phyloP scores from a whole-genome alignment of 2,329 filamentous ascomycete genomes.

The Colletotrichum sp. region DNA sequence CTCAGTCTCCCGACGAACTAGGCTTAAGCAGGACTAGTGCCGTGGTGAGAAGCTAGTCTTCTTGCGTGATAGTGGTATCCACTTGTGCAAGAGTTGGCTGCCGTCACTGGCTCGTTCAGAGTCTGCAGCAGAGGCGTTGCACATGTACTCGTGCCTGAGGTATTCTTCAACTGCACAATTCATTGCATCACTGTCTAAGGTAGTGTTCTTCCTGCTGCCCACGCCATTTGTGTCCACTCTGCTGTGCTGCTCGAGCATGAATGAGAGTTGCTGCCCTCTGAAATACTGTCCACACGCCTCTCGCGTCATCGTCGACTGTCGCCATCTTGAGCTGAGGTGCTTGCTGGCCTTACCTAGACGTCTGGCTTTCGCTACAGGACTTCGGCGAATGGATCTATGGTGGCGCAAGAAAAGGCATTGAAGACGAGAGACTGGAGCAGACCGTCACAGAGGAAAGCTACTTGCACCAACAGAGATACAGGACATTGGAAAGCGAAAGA shows the following conservation, averaged over 20 bases:
- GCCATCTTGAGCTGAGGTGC: background rate
- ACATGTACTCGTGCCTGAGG: conserved; percentile 14
- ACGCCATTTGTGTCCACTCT: conserved; percentile 2
- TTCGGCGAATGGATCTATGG: background rate
- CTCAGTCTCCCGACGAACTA: background rate
- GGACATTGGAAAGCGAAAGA: background rate
- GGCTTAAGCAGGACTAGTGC: background rate
- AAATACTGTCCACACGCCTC: background rate
- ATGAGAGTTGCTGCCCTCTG: background rate
- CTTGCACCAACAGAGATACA: background rate
- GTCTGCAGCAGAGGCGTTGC: background rate
- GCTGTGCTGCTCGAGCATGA: background rate
- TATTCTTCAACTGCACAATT: conserved; percentile 12
- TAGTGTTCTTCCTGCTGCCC: background rate
- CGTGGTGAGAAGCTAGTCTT: background rate
- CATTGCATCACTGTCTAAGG: conserved; percentile 3
- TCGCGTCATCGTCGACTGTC: conserved; percentile 3
- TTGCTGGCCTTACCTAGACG: background rate
- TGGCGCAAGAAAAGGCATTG: background rate
- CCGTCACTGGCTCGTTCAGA: background rate
- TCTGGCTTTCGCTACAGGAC: background rate
- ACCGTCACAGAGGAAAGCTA: background rate
- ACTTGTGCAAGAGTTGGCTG: background rate
- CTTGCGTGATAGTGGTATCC: background rate
- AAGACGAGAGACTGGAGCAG: background rate